Percentiles rank a stretch among this genome's conserved stretches.
These are phyloP conservation scores for Neltuma alba DNA, from an alignment of 306 rosid species.

Conservation along the genomic window DNA sequence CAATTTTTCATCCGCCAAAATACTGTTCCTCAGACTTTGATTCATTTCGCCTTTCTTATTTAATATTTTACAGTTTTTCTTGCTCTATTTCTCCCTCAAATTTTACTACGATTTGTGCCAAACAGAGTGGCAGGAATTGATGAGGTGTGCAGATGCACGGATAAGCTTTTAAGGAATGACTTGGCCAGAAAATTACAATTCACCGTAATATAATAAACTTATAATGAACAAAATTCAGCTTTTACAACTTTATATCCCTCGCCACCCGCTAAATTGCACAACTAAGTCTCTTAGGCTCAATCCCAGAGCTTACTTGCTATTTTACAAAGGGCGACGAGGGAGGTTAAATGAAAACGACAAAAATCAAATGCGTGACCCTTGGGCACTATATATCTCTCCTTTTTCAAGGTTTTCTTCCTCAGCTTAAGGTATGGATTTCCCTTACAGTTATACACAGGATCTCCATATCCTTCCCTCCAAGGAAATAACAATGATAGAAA, in stretches of 20 bases:
- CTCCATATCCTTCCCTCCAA: constrained; percentile 99
- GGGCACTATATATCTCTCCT: constrained; percentile 42
- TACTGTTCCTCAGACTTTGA: too few species aligned
- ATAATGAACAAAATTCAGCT: constrained; percentile 64
- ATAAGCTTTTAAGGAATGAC: background rate
- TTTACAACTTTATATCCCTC: constrained; percentile 84
- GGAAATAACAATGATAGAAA: constrained; percentile 93
- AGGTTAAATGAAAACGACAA: constrained; percentile 42
- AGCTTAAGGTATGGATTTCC: constrained; percentile 38
- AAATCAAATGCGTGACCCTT: constrained; percentile 60
- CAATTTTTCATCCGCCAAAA: background rate
- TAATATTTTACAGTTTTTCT: too few species aligned
- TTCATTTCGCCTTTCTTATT: too few species aligned
- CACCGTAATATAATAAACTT: constrained; percentile 35
- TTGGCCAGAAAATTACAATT: constrained; percentile 52
- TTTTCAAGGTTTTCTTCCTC: background rate
- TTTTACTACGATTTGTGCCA: background rate
- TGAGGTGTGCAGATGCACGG: background rate
- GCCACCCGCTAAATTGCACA: constrained; percentile 56
- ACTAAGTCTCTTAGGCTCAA: constrained; percentile 46
- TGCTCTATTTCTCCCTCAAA: too few species aligned
- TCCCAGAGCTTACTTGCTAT: constrained; percentile 46
- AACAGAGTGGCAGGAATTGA: background rate
- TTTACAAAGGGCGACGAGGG: constrained; percentile 55
- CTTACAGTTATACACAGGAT: constrained; percentile 78